These are phyloP conservation scores for Stephanodiscus triporus DNA, from an alignment of 108 stramenopile genomes.

Conservation along the genomic window DNA sequence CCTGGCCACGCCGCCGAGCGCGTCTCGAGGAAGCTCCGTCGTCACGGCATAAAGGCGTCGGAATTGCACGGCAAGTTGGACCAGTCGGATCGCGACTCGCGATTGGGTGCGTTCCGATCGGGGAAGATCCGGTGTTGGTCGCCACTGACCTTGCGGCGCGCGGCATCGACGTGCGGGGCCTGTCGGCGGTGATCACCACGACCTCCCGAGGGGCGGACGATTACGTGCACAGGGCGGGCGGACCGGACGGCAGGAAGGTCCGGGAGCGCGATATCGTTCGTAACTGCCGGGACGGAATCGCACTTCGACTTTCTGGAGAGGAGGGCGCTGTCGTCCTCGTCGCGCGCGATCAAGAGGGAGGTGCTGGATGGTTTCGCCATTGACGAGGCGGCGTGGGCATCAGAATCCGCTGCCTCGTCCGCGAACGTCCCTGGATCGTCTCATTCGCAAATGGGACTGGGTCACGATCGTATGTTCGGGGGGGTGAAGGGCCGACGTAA, in stretches of 20 bases:
- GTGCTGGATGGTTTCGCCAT: conserved; percentile 60
- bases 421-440: conserved; percentile 53
- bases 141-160: conserved; percentile 96
- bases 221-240: conserved; percentile 95
- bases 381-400: conserved; percentile 64
- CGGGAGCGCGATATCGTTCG: conserved; percentile 90
- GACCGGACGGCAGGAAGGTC: conserved; percentile 93
- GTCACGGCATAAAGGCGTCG: conserved; percentile 70
- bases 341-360: conserved; percentile 53
- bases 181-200: conserved; percentile 88
- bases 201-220: conserved; percentile 91
- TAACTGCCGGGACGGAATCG: conserved; percentile 73
- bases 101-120: conserved; percentile 77
- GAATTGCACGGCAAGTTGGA: conserved; percentile 96
- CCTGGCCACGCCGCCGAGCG: conserved; percentile 86
- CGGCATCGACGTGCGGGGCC: conserved; percentile 91
- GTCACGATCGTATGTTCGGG: conserved; percentile 80
- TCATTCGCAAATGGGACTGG: conserved; percentile 66
- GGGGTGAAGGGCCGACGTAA: conserved; percentile 77
- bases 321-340: conserved; percentile 47
- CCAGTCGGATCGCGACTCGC: conserved; percentile 85
- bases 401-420: conserved; percentile 34
- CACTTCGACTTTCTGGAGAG: conserved; percentile 77
- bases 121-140: conserved; percentile 84
- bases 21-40: conserved; percentile 72